A percentile compares a stretch with the other conserved stretches of the same genome.
These are phyloP conservation scores for Corniculantispora saksenae DNA, from an alignment of 2,329 filamentous ascomycete genomes.

Conservation along the genomic window DNA sequence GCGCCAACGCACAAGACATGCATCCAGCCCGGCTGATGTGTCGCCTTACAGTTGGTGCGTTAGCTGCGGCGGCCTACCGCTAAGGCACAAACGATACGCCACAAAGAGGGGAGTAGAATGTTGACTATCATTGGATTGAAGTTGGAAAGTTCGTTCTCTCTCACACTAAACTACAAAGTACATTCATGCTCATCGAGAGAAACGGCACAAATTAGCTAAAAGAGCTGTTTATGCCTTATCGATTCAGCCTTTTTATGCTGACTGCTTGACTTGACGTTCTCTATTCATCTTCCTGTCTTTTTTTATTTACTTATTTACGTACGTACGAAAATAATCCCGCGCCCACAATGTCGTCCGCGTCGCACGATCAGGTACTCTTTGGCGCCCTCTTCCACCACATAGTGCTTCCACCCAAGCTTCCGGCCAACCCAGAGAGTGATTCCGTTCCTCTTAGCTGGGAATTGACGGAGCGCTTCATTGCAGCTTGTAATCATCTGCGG, in stretches of 20 bases:
- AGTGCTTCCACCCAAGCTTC: conserved; percentile 7
- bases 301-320: too few relatives aligned
- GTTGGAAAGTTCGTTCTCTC: too few relatives aligned
- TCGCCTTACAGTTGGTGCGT: not conserved
- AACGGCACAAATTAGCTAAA: too few relatives aligned
- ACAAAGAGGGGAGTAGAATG: not conserved
- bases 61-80: not conserved
- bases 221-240: too few relatives aligned
- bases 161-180: too few relatives aligned
- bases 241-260: too few relatives aligned
- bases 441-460: conserved; percentile 2
- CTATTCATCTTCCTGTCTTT: too few relatives aligned
- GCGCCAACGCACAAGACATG: not conserved
- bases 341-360: not conserved
- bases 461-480: not conserved
- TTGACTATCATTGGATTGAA: not conserved
- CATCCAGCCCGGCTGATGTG: not conserved
- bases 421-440: not conserved
- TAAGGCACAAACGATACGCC: not conserved
- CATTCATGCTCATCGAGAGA: not conserved
- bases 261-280: too few relatives aligned
- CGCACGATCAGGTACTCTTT: not conserved
- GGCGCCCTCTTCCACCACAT: conserved; percentile 1
- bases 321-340: not conserved
- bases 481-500: not conserved